These are phyloP conservation scores for Trichoderma semiorbis DNA, from an alignment of 2,329 filamentous ascomycete species.

Conservation along the genomic window DNA sequence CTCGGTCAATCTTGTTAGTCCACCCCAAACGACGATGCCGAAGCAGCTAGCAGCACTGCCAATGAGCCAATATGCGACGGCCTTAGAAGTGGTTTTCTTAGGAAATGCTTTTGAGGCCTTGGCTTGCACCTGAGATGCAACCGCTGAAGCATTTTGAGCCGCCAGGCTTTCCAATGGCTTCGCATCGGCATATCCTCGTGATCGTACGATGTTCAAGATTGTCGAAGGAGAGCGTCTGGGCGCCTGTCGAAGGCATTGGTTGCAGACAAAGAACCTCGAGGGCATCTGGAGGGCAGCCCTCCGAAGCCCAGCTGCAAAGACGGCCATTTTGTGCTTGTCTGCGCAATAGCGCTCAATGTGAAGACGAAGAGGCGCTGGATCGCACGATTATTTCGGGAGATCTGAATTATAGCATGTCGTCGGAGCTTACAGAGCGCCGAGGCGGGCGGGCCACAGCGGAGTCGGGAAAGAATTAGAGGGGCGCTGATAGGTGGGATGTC, in stretches of 20 bases:
- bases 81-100: slow-evolving; percentile 67
- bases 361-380: not conserved
- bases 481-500: slow-evolving; percentile 31
- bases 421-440: slow-evolving; percentile 11
- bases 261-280: slow-evolving; percentile 43
- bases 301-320: slow-evolving; percentile 41
- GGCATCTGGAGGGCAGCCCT: slow-evolving; percentile 39
- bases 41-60: slow-evolving; percentile 92
- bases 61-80: slow-evolving; percentile 87
- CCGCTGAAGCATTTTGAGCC: slow-evolving; percentile 25
- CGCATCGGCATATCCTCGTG: slow-evolving; percentile 38
- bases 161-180: slow-evolving; percentile 29
- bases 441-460: not conserved
- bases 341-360: slow-evolving; percentile 20
- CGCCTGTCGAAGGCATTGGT: slow-evolving; percentile 45
- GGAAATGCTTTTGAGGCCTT: slow-evolving; percentile 44
- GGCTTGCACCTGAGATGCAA: slow-evolving; percentile 18
- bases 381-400: slow-evolving; percentile 10
- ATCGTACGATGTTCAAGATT: slow-evolving; percentile 40
- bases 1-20: slow-evolving; percentile 88
- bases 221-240: slow-evolving; percentile 34
- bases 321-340: slow-evolving; percentile 36
- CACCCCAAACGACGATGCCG: slow-evolving; percentile 93
- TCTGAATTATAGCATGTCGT: not conserved
- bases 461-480: slow-evolving; percentile 20